Evolutionary conservation across 768 basidiomycete species (phyloP), one percentile per base, ranked within the genome.

Genomic region (Austroboletus eburneus): DNA sequence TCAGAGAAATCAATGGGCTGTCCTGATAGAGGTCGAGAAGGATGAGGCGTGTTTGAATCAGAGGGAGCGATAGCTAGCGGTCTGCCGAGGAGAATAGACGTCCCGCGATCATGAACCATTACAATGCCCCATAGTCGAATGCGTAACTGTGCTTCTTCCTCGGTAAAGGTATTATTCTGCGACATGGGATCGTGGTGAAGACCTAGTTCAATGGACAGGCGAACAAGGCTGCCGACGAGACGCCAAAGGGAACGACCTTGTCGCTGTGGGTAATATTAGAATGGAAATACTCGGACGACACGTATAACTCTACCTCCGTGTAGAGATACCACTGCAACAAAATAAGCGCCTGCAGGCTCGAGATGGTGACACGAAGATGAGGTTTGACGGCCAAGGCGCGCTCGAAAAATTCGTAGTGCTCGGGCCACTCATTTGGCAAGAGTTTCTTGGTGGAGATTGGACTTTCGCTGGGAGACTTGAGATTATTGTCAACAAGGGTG

Each of bases 231-330:
- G 23, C 90, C 90, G 43, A 89, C 88, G 14, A 92, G 79, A 43
- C 90, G 85, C 90, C 90, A 92, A 3, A 92, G 71, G 1, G 87
- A 85, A 52, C 88, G 80, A n/a, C 89, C 89, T 77, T 90, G 88
- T 54, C 89, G 81, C 89, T 92, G 53, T 18, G 39, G 33, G 39
- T 46, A 35, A 35, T 37, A 35, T 48, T 43, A 57, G 55, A 16
- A 50, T 17, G 40, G 24, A 12, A 20, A 27, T 27, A 16, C 21
- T 16, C 50, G 9, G 24, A 24, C 10, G 25, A 40, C 9, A 18
- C 2, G 20, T 3, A 36, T 4, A 17, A 58, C 77, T 45, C n/a
- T 53, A 87, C 90, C 76, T 91, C 90, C 18, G 83, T 89, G 57
- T 91, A 92, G 18, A 92, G 75, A 65, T 91, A 91, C 90, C 88